Percentiles rank a stretch among this genome's conserved stretches.
These are phyloP conservation scores for Exobasidium cylindrosporum DNA, from an alignment of 1,284 basidiomycete genomes.

Conservation along the genomic window DNA sequence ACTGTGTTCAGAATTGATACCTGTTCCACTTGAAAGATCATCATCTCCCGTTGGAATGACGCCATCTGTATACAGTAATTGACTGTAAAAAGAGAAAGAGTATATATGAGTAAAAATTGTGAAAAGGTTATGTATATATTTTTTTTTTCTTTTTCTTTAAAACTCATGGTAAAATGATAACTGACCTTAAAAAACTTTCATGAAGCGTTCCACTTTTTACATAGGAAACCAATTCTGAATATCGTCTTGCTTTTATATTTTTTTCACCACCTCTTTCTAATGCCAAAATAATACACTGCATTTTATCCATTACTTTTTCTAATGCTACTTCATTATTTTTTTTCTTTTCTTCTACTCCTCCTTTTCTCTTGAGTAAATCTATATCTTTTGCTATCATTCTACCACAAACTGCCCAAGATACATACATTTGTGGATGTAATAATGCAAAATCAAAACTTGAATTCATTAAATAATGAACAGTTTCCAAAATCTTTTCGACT, in stretches of 20 bases:
- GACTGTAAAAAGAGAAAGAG: no score
- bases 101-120: no score
- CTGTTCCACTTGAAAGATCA: not conserved
- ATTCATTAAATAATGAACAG: slow-evolving; percentile 14
- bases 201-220: slow-evolving; percentile 14
- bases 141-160: no score
- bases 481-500: slow-evolving; percentile 10
- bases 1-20: not conserved
- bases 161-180: no score
- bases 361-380: not conserved
- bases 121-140: no score
- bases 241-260: slow-evolving; percentile 13
- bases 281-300: slow-evolving; percentile 16
- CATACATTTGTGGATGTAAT: slow-evolving; percentile 20
- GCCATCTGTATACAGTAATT: slow-evolving; percentile 19
- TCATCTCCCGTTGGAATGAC: slow-evolving; percentile 19
- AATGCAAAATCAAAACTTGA: slow-evolving; percentile 18
- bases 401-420: slow-evolving; percentile 15
- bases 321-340: not conserved
- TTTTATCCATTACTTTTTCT: slow-evolving; percentile 9
- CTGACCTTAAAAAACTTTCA: slow-evolving; percentile 17
- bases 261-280: slow-evolving; percentile 16
- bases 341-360: not conserved
- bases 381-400: slow-evolving; percentile 13
- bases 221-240: slow-evolving; percentile 14